Percentiles rank a stretch among this genome's conserved stretches.
These are phyloP conservation scores for Trichoderma asperelloides DNA, from an alignment of 495 filamentous ascomycete species.

Conservation along the genomic window DNA sequence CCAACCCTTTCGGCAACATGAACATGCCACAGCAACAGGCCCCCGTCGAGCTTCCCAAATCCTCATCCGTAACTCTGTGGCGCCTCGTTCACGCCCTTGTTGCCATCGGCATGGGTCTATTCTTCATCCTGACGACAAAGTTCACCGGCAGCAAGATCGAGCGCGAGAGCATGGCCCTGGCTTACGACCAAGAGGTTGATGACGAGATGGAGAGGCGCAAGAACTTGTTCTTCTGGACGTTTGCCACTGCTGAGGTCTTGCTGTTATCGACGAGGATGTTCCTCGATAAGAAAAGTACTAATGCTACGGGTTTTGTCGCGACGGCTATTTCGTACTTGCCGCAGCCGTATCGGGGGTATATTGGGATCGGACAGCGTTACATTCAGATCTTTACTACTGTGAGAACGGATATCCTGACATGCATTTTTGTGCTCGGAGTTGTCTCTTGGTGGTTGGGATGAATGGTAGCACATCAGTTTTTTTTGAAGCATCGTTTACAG, in stretches of 20 bases:
- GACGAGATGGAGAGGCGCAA: constrained; percentile 17
- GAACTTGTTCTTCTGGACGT: constrained; percentile 55
- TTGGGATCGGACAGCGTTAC: constrained; percentile 56
- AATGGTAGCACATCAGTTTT: not conserved
- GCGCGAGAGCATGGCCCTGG: constrained; percentile 21
- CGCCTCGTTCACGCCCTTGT: constrained; percentile 67
- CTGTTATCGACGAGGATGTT: constrained; percentile 60
- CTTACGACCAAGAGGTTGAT: constrained; percentile 6
- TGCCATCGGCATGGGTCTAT: constrained; percentile 60
- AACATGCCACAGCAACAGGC: constrained; percentile 9
- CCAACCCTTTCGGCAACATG: constrained; percentile 36
- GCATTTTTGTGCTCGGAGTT: constrained; percentile 70
- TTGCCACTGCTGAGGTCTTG: constrained; percentile 71
- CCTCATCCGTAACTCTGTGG: constrained; percentile 51
- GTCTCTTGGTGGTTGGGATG: constrained; percentile 51
- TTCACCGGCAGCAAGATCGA: constrained; percentile 50
- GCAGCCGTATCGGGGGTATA: constrained; percentile 43
- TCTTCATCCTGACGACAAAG: constrained; percentile 55
- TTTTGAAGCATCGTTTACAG: not conserved
- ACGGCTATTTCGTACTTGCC: constrained; percentile 53
- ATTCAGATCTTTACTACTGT: constrained; percentile 57
- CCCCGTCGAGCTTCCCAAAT: constrained; percentile 17
- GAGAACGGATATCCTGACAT: constrained; percentile 53
- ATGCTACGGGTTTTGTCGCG: constrained; percentile 45
- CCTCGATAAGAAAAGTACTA: constrained; percentile 41